Evolutionary conservation across 2,329 filamentous ascomycete genomes (phyloP).

Genomic region (Echinosphaeria canescens): DNA sequence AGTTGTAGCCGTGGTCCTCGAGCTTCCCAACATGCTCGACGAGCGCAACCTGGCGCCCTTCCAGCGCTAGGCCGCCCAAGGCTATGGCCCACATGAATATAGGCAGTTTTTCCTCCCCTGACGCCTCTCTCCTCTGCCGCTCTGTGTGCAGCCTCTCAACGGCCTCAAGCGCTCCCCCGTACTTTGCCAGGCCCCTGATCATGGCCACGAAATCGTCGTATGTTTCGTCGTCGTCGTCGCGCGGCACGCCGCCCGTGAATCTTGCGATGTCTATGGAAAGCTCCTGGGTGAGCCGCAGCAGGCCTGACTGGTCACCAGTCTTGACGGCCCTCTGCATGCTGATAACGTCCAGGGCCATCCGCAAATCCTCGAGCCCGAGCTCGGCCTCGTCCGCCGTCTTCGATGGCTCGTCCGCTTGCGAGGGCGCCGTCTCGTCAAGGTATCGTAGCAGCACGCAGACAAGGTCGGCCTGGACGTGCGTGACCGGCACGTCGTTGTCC

Average conservation of each 20-base stretch:
- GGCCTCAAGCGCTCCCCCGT: conserved; percentile 32
- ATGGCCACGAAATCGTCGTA: conserved; percentile 17
- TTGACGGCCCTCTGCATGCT: conserved; percentile 18
- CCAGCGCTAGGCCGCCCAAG: conserved; percentile 36
- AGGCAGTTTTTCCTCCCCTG: conserved; percentile 16
- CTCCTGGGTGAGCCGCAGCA: conserved; percentile 21
- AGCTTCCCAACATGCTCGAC: conserved; percentile 30
- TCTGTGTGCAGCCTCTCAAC: too few species aligned
- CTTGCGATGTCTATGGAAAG: conserved; percentile 17
- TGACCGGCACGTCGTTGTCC: conserved; percentile 23
- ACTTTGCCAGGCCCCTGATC: conserved; percentile 26
- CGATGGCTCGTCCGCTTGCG: too few species aligned
- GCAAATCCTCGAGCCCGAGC: conserved; percentile 17
- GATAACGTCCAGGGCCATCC: conserved; percentile 20
- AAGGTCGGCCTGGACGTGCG: conserved; percentile 44
- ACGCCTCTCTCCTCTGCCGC: too few species aligned
- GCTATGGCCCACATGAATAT: conserved; percentile 1
- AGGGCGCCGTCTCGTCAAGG: conserved; percentile 32
- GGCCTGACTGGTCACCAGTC: conserved; percentile 18
- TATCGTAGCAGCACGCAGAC: conserved; percentile 23
- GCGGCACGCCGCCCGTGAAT: conserved; percentile 4
- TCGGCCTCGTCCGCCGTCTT: conserved; percentile 20
- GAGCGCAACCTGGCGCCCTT: conserved; percentile 35
- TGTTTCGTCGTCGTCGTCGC: conserved; percentile 6
- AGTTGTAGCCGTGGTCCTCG: conserved; percentile 20